Conservation (phyloP, 2,329 filamentous ascomycete genomes). For the Sporothrix humicola region DNA sequence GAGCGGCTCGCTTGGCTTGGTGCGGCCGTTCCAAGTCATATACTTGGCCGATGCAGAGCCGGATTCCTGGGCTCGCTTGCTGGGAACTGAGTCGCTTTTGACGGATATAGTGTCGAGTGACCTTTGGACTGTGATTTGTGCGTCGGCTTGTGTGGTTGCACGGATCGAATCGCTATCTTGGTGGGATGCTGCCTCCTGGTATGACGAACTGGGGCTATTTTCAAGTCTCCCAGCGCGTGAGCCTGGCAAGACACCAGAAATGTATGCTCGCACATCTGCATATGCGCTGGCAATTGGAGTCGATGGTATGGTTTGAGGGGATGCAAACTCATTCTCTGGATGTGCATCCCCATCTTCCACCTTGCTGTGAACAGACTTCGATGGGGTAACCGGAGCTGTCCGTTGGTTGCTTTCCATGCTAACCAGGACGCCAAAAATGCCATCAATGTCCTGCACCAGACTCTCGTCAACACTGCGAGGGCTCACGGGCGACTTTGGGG, state of each 20-base stretch:
- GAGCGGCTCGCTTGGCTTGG: conserved; percentile 33
- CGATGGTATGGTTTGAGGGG: conserved; percentile 26
- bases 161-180: neutral
- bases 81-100: conserved; percentile 35
- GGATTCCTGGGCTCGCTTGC: neutral
- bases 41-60: conserved; percentile 37
- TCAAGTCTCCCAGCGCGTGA: neutral
- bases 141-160: neutral
- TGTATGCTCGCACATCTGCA: conserved; percentile 36
- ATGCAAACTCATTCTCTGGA: neutral
- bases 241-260: conserved; percentile 27
- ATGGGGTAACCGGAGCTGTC: neutral
- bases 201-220: conserved; percentile 28
- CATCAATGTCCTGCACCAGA: conserved; percentile 33
- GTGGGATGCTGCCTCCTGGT: conserved; percentile 29
- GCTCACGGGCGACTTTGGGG: neutral
- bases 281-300: conserved; percentile 36
- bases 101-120: conserved; percentile 33
- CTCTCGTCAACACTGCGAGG: neutral
- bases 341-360: neutral
- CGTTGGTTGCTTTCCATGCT: conserved; percentile 25
- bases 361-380: neutral
- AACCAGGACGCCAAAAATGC: conserved; percentile 34
- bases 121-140: neutral
- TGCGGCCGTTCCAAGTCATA: conserved; percentile 39